A percentile compares a stretch with the other conserved stretches of the same genome.
Evolutionary conservation across 768 basidiomycete genomes (phyloP).

Genomic region (Suillus sp.): DNA sequence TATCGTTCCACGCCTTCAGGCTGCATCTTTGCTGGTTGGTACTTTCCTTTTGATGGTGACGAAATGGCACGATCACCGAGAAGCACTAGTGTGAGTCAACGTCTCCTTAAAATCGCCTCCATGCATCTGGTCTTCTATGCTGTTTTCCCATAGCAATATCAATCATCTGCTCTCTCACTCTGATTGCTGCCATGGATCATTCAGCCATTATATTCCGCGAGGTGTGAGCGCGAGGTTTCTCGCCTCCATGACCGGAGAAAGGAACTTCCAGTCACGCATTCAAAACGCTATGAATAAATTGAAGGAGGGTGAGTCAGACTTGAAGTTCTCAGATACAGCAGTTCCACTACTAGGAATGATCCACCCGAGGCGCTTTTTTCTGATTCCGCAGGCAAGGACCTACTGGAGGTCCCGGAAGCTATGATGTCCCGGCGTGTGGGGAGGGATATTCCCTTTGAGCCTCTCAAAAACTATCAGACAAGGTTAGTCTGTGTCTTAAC

Average conservation of each 20-base stretch:
- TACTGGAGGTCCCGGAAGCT: slow-evolving; percentile 69
- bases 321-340: slow-evolving; percentile 20
- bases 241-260: slow-evolving; percentile 11
- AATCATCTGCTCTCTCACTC: neutral
- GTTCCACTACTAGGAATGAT: slow-evolving; percentile 28
- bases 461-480: slow-evolving; percentile 77
- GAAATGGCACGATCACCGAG: neutral
- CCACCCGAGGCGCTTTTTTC: slow-evolving; percentile 55
- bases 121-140: neutral
- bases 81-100: neutral
- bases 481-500: slow-evolving; percentile 43
- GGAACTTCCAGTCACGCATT: slow-evolving; percentile 68
- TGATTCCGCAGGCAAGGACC: slow-evolving; percentile 48
- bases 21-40: neutral
- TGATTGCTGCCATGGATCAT: neutral
- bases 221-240: too few relatives aligned
- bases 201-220: neutral
- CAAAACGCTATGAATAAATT: slow-evolving; percentile 73
- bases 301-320: slow-evolving; percentile 58
- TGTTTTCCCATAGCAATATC: neutral
- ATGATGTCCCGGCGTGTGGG: slow-evolving; percentile 47
- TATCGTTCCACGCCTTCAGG: neutral
- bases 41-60: neutral
- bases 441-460: slow-evolving; percentile 39
- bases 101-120: neutral